phyloP scores from a whole-genome alignment of 768 basidiomycete genomes.

The Mycena filopes region DNA sequence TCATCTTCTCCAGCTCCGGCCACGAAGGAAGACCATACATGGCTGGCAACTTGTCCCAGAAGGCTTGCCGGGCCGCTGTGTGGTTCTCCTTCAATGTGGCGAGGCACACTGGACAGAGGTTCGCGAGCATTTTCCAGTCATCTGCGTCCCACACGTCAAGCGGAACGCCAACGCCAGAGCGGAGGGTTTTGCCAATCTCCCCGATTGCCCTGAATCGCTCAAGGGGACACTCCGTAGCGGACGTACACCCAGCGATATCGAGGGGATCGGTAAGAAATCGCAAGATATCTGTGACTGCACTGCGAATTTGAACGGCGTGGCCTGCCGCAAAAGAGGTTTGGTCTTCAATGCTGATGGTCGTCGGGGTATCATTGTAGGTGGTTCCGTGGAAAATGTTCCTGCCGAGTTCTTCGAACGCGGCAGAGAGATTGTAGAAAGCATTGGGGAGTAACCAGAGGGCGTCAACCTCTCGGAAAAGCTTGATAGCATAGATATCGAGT shows the following conservation, averaged over 20 bases:
- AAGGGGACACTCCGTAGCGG: neutral
- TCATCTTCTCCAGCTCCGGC: constrained; percentile 11
- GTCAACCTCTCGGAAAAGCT: too few relatives aligned
- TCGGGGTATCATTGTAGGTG: too few relatives aligned
- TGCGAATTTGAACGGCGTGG: neutral
- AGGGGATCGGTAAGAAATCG: neutral
- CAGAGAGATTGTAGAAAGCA: too few relatives aligned
- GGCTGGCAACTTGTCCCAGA: constrained; percentile 18
- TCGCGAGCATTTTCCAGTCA: constrained; percentile 2
- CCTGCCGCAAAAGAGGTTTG: neutral
- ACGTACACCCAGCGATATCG: neutral
- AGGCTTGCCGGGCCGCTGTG: neutral
- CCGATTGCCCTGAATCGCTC: neutral
- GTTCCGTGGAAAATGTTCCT: too few relatives aligned
- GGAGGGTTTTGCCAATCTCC: too few relatives aligned
- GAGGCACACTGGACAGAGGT: neutral
- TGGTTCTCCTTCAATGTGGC: neutral
- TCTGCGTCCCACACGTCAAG: neutral
- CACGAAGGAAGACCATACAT: constrained; percentile 15
- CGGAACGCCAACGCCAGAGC: neutral
- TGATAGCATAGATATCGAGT: too few relatives aligned
- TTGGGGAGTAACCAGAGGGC: too few relatives aligned
- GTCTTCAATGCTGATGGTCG: neutral
- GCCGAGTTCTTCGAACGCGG: too few relatives aligned
- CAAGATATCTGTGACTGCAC: neutral